Evolutionary conservation across 306 rosid genomes (phyloP).

Genomic region (Quercus berberidifolia): DNA sequence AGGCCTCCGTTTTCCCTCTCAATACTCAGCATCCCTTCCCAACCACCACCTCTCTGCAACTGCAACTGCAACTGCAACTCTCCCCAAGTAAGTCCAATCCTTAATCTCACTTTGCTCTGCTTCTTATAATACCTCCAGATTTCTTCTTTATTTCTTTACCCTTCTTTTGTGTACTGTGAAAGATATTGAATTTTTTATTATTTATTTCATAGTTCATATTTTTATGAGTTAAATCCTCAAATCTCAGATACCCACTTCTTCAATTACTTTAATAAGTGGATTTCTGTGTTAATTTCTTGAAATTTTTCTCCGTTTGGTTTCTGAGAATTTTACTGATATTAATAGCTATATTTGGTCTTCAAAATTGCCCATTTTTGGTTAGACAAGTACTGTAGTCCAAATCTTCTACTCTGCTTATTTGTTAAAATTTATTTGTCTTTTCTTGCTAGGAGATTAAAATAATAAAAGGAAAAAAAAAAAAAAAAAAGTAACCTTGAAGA

Average conservation of each 20-base stretch:
- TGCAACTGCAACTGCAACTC: slow-evolving; percentile 32
- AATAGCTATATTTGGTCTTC: background rate
- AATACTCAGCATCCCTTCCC: slow-evolving; percentile 12
- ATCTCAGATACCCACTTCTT: background rate
- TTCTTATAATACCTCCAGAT: background rate
- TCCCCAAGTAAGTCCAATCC: slow-evolving; percentile 20
- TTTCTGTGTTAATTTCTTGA: background rate
- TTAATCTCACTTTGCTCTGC: background rate
- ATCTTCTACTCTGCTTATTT: background rate
- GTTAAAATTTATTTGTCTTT: background rate
- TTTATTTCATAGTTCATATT: background rate
- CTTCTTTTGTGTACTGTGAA: background rate
- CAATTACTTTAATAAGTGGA: background rate
- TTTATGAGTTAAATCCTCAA: background rate
- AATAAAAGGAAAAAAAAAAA: background rate
- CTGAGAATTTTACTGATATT: background rate
- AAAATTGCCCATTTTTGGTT: background rate
- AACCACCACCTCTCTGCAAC: slow-evolving; percentile 24
- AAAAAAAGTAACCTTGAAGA: background rate
- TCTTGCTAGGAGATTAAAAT: background rate
- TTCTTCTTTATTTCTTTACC: background rate
- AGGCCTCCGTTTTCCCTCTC: slow-evolving; percentile 15
- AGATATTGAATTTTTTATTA: too few species aligned
- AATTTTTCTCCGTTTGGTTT: background rate
- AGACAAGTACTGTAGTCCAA: background rate